Evolutionary conservation across 1,284 basidiomycete genomes (phyloP).

Genomic region (Cerioporus squamosus): DNA sequence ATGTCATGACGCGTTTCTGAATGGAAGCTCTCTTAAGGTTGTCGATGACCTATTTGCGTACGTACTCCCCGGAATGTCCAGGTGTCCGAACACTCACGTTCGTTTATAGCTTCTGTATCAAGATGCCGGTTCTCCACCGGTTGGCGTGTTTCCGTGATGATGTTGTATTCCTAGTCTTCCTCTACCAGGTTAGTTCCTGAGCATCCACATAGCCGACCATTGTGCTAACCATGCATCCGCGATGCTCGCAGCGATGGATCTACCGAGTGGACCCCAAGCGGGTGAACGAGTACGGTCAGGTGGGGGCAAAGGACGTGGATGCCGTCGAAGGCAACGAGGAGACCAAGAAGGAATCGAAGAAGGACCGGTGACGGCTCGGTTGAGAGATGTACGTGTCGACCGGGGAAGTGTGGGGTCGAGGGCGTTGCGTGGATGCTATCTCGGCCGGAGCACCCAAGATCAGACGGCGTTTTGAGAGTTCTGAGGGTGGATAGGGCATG

Average conservation of each 20-base stretch:
- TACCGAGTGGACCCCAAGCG: conserved; percentile 94
- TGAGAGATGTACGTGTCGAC: conserved; percentile 1
- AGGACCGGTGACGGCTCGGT: conserved; percentile 43
- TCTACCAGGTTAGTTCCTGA: conserved; percentile 69
- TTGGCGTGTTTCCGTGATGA: conserved; percentile 92
- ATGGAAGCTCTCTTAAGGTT: conserved; percentile 34
- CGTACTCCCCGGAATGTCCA: conserved; percentile 27
- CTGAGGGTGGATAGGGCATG: conserved; percentile 14
- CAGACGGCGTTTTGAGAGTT: conserved; percentile 11
- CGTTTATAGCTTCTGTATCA: conserved; percentile 79
- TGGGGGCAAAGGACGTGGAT: conserved; percentile 59
- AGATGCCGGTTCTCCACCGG: conserved; percentile 94
- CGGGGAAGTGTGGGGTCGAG: conserved; percentile 15
- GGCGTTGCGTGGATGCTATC: conserved; percentile 22
- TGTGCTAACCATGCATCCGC: conserved; percentile 7
- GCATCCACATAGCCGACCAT: background rate
- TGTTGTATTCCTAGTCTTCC: conserved; percentile 85
- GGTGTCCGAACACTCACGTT: conserved; percentile 6
- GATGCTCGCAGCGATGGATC: conserved; percentile 77
- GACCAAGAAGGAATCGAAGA: conserved; percentile 39
- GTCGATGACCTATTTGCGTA: conserved; percentile 95
- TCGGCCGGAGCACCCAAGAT: conserved; percentile 29
- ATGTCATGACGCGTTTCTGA: background rate
- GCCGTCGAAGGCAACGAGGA: conserved; percentile 41
- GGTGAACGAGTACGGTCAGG: conserved; percentile 95